phyloP scores from a whole-genome alignment of 352 stramenopile genomes.

The Globisporangium radiosum region DNA sequence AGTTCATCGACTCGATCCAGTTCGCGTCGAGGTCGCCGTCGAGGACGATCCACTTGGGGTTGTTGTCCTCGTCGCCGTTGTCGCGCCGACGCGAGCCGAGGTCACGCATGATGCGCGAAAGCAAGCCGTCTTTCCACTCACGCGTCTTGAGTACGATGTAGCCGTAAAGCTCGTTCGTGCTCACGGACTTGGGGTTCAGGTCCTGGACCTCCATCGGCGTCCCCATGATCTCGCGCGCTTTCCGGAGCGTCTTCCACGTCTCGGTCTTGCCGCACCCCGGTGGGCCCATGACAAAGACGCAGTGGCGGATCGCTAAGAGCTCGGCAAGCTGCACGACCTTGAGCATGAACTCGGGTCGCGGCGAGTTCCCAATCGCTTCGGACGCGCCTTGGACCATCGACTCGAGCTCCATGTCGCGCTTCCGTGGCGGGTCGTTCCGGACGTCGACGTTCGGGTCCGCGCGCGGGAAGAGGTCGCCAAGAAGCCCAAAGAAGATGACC shows the following conservation, averaged over 20 bases:
- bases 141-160: slow-evolving; percentile 93
- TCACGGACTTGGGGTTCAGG: slow-evolving; percentile 95
- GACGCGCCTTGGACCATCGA: slow-evolving; percentile 80
- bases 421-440: slow-evolving; percentile 88
- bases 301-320: slow-evolving; percentile 93
- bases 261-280: slow-evolving; percentile 92
- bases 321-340: slow-evolving; percentile 96
- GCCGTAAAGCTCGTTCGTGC: slow-evolving; percentile 94
- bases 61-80: slow-evolving; percentile 85
- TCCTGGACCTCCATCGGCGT: slow-evolving; percentile 89
- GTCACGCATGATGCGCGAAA: slow-evolving; percentile 95
- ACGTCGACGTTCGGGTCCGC: slow-evolving; percentile 81
- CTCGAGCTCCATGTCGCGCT: slow-evolving; percentile 91
- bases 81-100: slow-evolving; percentile 87
- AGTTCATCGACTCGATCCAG: slow-evolving; percentile 98
- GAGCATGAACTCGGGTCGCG: slow-evolving; percentile 83
- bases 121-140: slow-evolving; percentile 95
- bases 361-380: slow-evolving; percentile 76
- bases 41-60: slow-evolving; percentile 96
- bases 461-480: slow-evolving; percentile 93
- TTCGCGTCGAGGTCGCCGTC: slow-evolving; percentile 97
- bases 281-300: slow-evolving; percentile 95
- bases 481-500: slow-evolving; percentile 93
- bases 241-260: slow-evolving; percentile 92
- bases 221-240: slow-evolving; percentile 84